Evolutionary conservation across 192 early-diverging fungal genomes (phyloP).

Genomic region (Coemansia sp.): DNA sequence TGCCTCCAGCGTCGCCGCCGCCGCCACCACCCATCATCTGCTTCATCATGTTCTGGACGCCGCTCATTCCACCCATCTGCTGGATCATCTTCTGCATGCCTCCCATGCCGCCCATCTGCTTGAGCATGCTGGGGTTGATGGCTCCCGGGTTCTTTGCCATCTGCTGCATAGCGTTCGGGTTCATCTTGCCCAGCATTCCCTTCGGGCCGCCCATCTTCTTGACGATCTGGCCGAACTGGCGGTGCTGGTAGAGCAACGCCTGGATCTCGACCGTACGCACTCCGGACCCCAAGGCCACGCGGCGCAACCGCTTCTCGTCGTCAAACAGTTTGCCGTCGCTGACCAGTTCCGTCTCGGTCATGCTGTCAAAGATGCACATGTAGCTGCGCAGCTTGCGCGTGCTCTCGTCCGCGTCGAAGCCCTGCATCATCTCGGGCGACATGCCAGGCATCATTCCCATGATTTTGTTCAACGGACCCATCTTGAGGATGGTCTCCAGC

Average conservation of each 20-base stretch:
- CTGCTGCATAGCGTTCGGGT: constrained; percentile 57
- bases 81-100: constrained; percentile 56
- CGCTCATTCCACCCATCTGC: constrained; percentile 57
- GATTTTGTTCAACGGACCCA: constrained; percentile 92
- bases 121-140: constrained; percentile 66
- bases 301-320: constrained; percentile 68
- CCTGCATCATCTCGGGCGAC: constrained; percentile 60
- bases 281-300: constrained; percentile 85
- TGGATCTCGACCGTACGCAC: constrained; percentile 80
- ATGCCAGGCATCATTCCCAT: constrained; percentile 85
- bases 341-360: constrained; percentile 87
- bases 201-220: constrained; percentile 93
- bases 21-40: constrained; percentile 67
- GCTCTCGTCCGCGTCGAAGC: constrained; percentile 61
- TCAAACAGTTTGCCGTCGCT: constrained; percentile 84
- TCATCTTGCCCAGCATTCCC: constrained; percentile 72
- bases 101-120: constrained; percentile 72
- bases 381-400: constrained; percentile 65
- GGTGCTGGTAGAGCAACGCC: constrained; percentile 74
- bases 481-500: constrained; percentile 80
- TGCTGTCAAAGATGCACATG: constrained; percentile 94
- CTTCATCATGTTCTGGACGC: constrained; percentile 63
- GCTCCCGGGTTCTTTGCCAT: constrained; percentile 68
- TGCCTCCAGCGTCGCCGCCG: constrained; percentile 50
- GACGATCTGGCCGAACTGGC: constrained; percentile 79